Conservation (phyloP, 2,329 filamentous ascomycete genomes). For the Sarocladium brachiariae region DNA sequence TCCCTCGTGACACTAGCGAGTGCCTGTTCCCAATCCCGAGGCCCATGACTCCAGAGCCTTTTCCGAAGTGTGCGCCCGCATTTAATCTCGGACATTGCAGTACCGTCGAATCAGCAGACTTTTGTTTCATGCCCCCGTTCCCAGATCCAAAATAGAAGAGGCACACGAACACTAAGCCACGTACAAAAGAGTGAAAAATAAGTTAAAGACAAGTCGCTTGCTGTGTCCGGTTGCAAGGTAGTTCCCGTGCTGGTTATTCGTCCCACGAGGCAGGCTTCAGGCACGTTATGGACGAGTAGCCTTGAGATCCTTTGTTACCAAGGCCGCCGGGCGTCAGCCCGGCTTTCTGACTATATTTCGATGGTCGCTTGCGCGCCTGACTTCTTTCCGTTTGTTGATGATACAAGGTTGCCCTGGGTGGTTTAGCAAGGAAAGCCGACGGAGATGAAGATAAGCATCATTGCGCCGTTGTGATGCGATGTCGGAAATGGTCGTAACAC, state of each 20-base stretch:
- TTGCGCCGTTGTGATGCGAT: neutral
- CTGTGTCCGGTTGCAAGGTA: neutral
- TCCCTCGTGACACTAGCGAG: neutral
- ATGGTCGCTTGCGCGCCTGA: constrained; percentile 2
- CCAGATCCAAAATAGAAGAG: neutral
- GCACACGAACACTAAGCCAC: no score
- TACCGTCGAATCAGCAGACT: neutral
- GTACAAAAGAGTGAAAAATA: neutral
- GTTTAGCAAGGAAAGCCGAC: neutral
- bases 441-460: neutral
- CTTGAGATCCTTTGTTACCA: no score
- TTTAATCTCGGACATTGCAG: no score
- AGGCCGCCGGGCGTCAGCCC: neutral
- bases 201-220: constrained; percentile 1
- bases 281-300: no score
- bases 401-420: constrained; percentile 1
- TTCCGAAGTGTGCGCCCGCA: neutral
- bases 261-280: neutral
- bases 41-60: neutral
- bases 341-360: neutral
- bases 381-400: neutral
- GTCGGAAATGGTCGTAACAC: neutral
- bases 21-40: neutral
- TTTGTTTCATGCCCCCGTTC: neutral
- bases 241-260: neutral